These are phyloP conservation scores for Dactylonectria macrodidyma DNA, from an alignment of 2,329 filamentous ascomycete genomes.

Conservation along the genomic window DNA sequence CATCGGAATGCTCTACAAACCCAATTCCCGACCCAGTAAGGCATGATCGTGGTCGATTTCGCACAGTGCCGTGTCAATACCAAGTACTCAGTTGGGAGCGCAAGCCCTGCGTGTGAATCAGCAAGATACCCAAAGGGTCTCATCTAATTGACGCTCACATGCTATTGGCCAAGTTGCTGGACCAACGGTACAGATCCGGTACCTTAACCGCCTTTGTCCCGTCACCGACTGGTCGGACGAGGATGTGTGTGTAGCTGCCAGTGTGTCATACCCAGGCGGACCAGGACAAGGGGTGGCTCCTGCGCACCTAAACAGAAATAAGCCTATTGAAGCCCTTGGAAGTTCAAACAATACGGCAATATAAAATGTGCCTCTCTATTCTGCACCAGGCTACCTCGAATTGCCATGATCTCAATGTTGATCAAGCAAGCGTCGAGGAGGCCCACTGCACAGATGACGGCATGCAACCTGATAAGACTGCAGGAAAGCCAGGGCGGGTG, in stretches of 20 bases:
- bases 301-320: background rate
- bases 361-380: too few species aligned
- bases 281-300: background rate
- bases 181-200: background rate
- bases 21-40: background rate
- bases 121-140: background rate
- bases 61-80: background rate
- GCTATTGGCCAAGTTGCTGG: background rate
- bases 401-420: too few species aligned
- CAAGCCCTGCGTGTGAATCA: background rate
- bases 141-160: background rate
- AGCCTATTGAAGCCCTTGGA: background rate
- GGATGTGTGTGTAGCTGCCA: background rate
- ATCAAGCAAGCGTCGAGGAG: too few species aligned
- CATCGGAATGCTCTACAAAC: constrained; percentile 16
- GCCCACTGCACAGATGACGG: too few species aligned
- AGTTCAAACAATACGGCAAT: too few species aligned
- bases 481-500: too few species aligned
- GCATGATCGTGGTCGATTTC: background rate
- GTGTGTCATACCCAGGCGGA: background rate
- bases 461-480: too few species aligned
- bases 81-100: background rate
- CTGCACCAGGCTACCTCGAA: too few species aligned
- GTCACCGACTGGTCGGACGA: background rate
- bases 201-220: background rate